phyloP scores from a whole-genome alignment of 805 yeast species.

The Saturnispora besseyi region DNA sequence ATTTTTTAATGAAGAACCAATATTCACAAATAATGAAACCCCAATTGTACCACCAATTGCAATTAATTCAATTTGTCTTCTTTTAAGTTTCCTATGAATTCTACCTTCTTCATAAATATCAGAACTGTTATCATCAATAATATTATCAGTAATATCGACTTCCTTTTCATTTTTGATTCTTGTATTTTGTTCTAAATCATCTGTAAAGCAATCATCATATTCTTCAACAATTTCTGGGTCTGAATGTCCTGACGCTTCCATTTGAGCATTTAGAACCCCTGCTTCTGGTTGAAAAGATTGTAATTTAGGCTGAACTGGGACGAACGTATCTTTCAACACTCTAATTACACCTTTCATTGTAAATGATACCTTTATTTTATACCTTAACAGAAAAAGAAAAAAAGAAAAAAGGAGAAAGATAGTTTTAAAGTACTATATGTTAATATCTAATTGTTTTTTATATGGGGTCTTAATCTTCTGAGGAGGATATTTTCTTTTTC shows the following conservation, averaged over 20 bases:
- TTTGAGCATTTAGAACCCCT: constrained; percentile 10
- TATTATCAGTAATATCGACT: not conserved
- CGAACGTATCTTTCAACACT: constrained; percentile 13
- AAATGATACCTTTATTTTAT: not conserved
- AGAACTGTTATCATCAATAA: not conserved
- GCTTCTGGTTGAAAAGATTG: not conserved
- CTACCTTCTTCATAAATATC: constrained; percentile 11
- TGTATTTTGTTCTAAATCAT: constrained; percentile 4
- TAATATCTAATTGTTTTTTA: not conserved
- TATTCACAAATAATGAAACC: constrained; percentile 35
- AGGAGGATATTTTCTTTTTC: not conserved
- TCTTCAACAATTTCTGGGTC: constrained; percentile 1
- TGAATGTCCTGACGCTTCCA: constrained; percentile 1
- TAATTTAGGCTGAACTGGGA: constrained; percentile 12
- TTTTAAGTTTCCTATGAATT: constrained; percentile 31
- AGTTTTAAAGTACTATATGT: not conserved
- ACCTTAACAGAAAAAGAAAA: not conserved
- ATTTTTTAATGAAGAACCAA: constrained; percentile 31
- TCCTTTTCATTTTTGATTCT: constrained; percentile 1
- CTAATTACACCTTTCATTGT: not conserved
- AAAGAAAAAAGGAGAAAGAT: not conserved
- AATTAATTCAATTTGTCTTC: constrained; percentile 66
- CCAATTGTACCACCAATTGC: constrained; percentile 56
- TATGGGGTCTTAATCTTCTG: not conserved
- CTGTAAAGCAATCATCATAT: constrained; percentile 11